A percentile compares a stretch with the other conserved stretches of the same genome.
phyloP scores from a whole-genome alignment of 148 eudicot species.

The Arctostaphylos glauca region DNA sequence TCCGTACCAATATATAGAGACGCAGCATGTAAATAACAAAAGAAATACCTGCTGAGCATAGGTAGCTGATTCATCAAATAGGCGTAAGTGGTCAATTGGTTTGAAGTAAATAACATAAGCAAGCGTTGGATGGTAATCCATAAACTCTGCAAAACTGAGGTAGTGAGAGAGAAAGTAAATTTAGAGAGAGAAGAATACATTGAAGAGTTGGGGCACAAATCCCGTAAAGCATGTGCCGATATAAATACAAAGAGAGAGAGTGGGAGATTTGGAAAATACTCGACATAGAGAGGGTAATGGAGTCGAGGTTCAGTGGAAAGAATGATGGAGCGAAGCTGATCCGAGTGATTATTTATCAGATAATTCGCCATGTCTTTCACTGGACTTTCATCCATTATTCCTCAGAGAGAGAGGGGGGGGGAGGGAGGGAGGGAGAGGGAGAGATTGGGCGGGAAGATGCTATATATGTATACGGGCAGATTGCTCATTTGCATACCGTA shows the following conservation, averaged over 20 bases:
- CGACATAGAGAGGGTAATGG: conserved; percentile 80
- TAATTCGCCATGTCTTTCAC: conserved; percentile 45
- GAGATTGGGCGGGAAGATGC: conserved; percentile 24
- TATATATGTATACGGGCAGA: neutral
- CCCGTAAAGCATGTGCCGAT: neutral
- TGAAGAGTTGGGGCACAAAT: neutral
- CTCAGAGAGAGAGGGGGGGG: neutral
- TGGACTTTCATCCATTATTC: conserved; percentile 10
- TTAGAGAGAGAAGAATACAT: neutral
- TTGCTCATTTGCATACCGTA: neutral
- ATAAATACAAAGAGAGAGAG: neutral
- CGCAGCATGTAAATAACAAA: neutral
- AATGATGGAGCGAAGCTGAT: conserved; percentile 59
- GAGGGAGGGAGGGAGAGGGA: conserved; percentile 9
- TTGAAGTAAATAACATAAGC: conserved; percentile 48
- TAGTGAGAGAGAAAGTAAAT: neutral
- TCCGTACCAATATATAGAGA: neutral
- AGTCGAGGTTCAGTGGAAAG: conserved; percentile 67
- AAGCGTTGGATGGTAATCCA: conserved; percentile 49
- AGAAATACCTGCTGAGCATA: conserved; percentile 59
- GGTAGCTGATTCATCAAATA: conserved; percentile 61
- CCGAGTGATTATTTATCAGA: conserved; percentile 41
- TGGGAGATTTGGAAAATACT: conserved; percentile 33
- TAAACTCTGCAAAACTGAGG: conserved; percentile 75
- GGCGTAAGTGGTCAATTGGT: conserved; percentile 49